These are phyloP conservation scores for Fusarium sp. DNA, from an alignment of 2,329 filamentous ascomycete species.

Conservation along the genomic window DNA sequence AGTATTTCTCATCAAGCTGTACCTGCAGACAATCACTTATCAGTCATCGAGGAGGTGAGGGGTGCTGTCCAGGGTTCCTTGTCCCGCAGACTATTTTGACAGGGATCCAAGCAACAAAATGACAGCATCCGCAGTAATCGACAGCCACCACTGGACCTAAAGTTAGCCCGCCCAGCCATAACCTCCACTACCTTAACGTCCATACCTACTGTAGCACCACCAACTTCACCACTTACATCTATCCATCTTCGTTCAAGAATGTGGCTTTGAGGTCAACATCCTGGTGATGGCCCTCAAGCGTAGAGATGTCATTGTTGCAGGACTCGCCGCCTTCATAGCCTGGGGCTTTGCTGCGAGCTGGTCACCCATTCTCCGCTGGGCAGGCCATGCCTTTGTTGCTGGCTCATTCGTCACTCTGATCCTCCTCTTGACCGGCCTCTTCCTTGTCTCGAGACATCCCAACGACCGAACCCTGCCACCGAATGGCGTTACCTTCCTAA, in stretches of 20 bases:
- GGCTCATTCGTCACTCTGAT: conserved; percentile 71
- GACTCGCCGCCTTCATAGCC: conserved; percentile 79
- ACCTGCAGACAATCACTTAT: conserved; percentile 18
- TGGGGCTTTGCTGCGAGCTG: conserved; percentile 90
- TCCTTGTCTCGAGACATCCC: conserved; percentile 65
- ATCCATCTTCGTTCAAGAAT: conserved; percentile 47
- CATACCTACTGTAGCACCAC: not conserved
- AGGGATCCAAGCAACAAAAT: conserved; percentile 36
- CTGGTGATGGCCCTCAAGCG: conserved; percentile 76
- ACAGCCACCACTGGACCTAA: conserved; percentile 33
- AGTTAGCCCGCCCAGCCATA: not conserved
- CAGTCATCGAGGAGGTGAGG: conserved; percentile 1
- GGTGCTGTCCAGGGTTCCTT: conserved; percentile 34
- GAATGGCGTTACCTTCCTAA: conserved; percentile 69
- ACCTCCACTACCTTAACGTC: conserved; percentile 28
- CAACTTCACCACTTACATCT: conserved; percentile 37
- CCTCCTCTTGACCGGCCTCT: conserved; percentile 67
- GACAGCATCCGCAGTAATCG: conserved; percentile 45
- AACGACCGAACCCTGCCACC: conserved; percentile 56
- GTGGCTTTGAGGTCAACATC: conserved; percentile 48
- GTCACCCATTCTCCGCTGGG: conserved; percentile 84
- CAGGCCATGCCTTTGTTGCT: conserved; percentile 83
- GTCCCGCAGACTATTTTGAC: conserved; percentile 29
- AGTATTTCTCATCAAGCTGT: not conserved
- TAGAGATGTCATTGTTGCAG: conserved; percentile 77